Percentiles rank a stretch among this genome's conserved stretches.
phyloP scores from a whole-genome alignment of 306 rosid genomes.

The Prunus fruticosa region DNA sequence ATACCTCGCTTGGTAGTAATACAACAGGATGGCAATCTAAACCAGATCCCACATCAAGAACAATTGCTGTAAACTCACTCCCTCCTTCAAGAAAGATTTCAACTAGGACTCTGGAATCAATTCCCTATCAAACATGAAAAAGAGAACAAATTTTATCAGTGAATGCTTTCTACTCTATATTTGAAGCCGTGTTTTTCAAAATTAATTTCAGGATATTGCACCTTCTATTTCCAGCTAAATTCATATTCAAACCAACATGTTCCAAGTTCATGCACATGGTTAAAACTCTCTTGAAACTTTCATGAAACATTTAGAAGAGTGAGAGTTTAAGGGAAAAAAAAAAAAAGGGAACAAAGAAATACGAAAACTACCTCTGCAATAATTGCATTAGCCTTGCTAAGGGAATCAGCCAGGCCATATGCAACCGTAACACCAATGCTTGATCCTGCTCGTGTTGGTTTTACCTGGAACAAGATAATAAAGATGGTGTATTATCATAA shows the following conservation, averaged over 20 bases:
- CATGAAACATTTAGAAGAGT: neutral
- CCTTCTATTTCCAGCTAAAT: neutral
- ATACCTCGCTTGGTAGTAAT: slow-evolving; percentile 88
- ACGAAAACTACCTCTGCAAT: slow-evolving; percentile 58
- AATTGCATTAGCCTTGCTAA: slow-evolving; percentile 63
- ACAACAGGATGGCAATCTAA: slow-evolving; percentile 72
- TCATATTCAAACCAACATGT: slow-evolving; percentile 3
- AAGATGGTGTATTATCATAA: slow-evolving; percentile 12
- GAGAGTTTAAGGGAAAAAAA: neutral
- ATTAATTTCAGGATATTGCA: slow-evolving; percentile 5
- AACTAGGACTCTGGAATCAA: slow-evolving; percentile 75
- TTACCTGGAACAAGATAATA: slow-evolving; percentile 48
- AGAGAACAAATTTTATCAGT: slow-evolving; percentile 16
- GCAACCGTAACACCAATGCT: slow-evolving; percentile 94
- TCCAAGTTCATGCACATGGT: neutral
- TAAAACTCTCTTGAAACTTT: neutral
- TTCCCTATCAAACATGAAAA: slow-evolving; percentile 55
- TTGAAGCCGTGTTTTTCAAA: neutral
- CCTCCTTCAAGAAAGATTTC: slow-evolving; percentile 96
- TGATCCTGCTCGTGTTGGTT: slow-evolving; percentile 93
- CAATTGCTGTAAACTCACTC: slow-evolving; percentile 91
- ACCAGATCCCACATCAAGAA: slow-evolving; percentile 89
- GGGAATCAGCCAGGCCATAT: slow-evolving; percentile 78
- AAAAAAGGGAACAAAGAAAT: neutral
- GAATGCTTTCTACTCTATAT: neutral